Evolutionary conservation across 2,329 filamentous ascomycete species (phyloP).

Genomic region (Fusarium sarcochroum): DNA sequence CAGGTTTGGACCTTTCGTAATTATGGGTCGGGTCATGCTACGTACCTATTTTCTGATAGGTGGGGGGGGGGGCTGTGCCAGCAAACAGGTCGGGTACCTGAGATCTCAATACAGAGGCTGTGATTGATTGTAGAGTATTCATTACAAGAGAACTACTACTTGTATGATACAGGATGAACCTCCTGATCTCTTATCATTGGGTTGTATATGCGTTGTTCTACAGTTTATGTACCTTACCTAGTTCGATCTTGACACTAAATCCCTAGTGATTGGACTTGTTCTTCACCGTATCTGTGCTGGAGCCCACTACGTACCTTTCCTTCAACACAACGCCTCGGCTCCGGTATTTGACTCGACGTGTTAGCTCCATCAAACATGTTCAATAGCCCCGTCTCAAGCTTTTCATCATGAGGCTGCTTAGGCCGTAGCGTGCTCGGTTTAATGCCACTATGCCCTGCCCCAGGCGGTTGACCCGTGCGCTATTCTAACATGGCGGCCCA

Average conservation of each 20-base stretch:
- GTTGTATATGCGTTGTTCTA: neutral
- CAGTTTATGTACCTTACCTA: neutral
- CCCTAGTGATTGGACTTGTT: conserved; percentile 11
- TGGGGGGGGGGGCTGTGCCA: neutral
- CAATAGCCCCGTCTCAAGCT: neutral
- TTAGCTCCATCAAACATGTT: neutral
- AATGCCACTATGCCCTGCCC: neutral
- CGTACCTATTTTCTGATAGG: conserved; percentile 7
- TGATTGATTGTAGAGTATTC: neutral
- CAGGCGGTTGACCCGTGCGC: conserved; percentile 14
- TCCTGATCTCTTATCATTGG: neutral
- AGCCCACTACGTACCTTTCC: conserved; percentile 7
- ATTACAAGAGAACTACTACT: neutral
- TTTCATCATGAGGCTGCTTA: conserved; percentile 6
- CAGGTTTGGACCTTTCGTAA: conserved; percentile 27
- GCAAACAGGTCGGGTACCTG: no score
- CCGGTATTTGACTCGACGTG: conserved; percentile 14
- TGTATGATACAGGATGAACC: neutral
- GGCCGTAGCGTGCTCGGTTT: neutral
- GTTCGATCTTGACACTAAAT: neutral
- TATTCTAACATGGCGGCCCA: conserved; percentile 16
- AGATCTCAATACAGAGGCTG: no score
- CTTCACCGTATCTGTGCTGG: conserved; percentile 29
- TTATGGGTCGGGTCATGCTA: conserved; percentile 18
- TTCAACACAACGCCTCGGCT: conserved; percentile 11